Percentiles rank a stretch among this genome's conserved stretches.
Evolutionary conservation across 2,329 filamentous ascomycete species (phyloP).

Genomic region (Endocalyx cinctus): DNA sequence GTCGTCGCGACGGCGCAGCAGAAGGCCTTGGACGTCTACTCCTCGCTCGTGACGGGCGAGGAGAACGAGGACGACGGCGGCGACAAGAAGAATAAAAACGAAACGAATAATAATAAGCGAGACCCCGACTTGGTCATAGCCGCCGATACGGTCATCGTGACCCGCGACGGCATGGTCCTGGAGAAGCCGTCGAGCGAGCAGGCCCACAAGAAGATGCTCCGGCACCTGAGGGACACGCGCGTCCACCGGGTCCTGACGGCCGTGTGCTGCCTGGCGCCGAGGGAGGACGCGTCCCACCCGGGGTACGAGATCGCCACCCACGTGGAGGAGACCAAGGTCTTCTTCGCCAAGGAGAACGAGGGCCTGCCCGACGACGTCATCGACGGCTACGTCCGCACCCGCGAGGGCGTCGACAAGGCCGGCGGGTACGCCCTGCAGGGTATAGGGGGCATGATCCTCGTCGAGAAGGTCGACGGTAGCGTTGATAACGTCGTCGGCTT

Average conservation of each 20-base stretch:
- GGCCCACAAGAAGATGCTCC: conserved; percentile 81
- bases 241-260: conserved; percentile 83
- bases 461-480: conserved; percentile 83
- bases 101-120: conserved; percentile 6
- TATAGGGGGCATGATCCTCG: conserved; percentile 75
- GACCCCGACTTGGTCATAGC: conserved; percentile 85
- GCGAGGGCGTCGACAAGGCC: conserved; percentile 93
- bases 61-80: conserved; percentile 26
- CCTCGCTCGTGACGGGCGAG: conserved; percentile 37
- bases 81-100: conserved; percentile 2
- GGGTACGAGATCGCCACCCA: conserved; percentile 79
- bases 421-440: conserved; percentile 95
- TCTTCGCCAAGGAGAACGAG: conserved; percentile 64
- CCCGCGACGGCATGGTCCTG: conserved; percentile 68
- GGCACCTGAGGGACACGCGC: conserved; percentile 69
- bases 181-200: conserved; percentile 84
- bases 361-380: conserved; percentile 74
- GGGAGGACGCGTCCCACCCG: conserved; percentile 74
- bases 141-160: conserved; percentile 87
- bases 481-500: conserved; percentile 94
- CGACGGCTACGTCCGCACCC: conserved; percentile 70
- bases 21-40: conserved; percentile 74
- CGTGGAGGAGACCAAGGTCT: conserved; percentile 89
- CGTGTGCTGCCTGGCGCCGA: conserved; percentile 76
- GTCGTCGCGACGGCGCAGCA: conserved; percentile 79